phyloP scores from a whole-genome alignment of 257 asterid genomes.

The Ocimum tenuiflorum region DNA sequence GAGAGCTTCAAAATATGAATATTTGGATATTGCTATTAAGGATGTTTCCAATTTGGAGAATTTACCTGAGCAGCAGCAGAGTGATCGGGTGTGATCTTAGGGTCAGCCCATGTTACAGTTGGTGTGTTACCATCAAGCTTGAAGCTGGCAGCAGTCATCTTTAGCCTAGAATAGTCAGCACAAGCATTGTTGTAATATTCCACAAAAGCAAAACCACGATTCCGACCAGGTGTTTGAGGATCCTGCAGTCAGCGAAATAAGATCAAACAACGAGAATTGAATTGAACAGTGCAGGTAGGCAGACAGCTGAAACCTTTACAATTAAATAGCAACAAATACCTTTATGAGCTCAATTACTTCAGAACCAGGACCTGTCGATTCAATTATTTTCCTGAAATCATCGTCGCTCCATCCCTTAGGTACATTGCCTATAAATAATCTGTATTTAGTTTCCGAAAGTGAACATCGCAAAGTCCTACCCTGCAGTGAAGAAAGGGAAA shows the following conservation, averaged over 20 bases:
- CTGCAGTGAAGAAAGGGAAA: conserved; percentile 41
- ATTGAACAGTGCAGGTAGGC: neutral
- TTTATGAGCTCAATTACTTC: conserved; percentile 87
- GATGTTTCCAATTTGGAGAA: conserved; percentile 6
- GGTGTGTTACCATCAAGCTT: conserved; percentile 79
- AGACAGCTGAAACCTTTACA: conserved; percentile 7
- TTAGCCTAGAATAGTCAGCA: conserved; percentile 84
- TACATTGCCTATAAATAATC: conserved; percentile 82
- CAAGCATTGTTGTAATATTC: conserved; percentile 93
- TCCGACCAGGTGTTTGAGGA: conserved; percentile 73
- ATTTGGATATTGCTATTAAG: neutral
- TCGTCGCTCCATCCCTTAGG: conserved; percentile 83
- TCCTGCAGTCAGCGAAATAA: conserved; percentile 48
- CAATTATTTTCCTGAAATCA: conserved; percentile 61
- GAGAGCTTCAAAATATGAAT: neutral
- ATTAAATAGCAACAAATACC: conserved; percentile 35
- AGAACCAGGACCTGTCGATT: conserved; percentile 83
- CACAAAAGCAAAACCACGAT: conserved; percentile 94
- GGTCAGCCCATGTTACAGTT: conserved; percentile 95
- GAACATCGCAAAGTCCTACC: conserved; percentile 84
- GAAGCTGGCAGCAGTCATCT: conserved; percentile 56
- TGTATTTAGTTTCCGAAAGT: conserved; percentile 76
- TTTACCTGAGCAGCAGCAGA: conserved; percentile 81
- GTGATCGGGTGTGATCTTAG: conserved; percentile 71
- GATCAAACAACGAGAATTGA: conserved; percentile 20